Evolutionary conservation across 352 stramenopile species (phyloP), one percentile per base, ranked within the genome.

Genomic region (Pythium myriotylum): DNA sequence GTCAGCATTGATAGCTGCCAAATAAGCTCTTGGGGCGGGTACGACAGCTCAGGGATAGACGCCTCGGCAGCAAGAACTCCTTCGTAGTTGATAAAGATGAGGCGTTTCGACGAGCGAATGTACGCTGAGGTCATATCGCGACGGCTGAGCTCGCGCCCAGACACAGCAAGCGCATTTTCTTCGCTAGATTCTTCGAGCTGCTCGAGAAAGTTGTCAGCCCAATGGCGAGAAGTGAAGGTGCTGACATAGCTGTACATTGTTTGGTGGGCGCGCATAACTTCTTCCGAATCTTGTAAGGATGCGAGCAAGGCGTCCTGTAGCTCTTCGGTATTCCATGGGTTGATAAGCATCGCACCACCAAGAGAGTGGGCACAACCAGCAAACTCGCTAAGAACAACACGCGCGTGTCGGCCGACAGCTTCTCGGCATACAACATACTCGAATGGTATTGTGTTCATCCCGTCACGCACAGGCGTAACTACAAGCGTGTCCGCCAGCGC

Each of bases 381-480:
- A 72, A 97, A 97, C 58, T 97, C 91, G 37, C 84, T 96, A 46
- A 97, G 51, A n/a, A 97, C 88, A 6, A 97, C 85, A 7, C 91
- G 88, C 6, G 89, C 86, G 24, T 81, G 81, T 33, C 84, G 77
- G 13, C 76, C 77, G 10, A 70, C 62, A 1, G 81, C 84, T 60
- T 95, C 86, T 27, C 92, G 86, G 24, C 86, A 95, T 12, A 92
- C 88, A 0, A 97, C 73, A 62, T 96, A 97, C 60, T 95, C 89
- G 67, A 96, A 94, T 24, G 86, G 86, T 29, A 97, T 82, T 7
- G 91, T 92, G 65, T 97, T 97, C 89, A 97, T 96, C 16, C 91
- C 91, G 45, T 97, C 91, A 19, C 87, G 79, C 9, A 96, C 74
- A 35, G 88, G 89, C 14, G 91, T 97, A 14, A 92, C 84, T 39